A percentile compares a stretch with the other conserved stretches of the same genome.
Conservation (phyloP, 768 basidiomycete species). For the Agaricus blazei region DNA sequence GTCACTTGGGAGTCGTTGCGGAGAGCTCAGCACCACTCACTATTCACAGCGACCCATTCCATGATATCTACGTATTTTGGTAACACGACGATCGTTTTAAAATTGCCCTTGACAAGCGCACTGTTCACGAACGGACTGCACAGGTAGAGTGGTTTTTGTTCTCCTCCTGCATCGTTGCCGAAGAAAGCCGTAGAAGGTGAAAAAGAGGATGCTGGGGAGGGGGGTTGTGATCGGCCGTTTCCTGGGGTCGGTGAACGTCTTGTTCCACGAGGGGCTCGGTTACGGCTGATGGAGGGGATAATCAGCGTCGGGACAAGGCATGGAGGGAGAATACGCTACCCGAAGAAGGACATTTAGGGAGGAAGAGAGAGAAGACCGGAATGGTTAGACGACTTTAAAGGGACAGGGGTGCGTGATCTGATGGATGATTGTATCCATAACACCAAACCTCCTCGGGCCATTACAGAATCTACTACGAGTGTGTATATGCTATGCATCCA, state of each 20-base stretch:
- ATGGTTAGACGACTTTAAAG: not conserved
- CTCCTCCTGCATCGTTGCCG: not conserved
- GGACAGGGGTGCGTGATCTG: not conserved
- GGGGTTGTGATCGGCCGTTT: constrained; percentile 31
- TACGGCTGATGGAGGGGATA: not conserved
- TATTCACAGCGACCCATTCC: constrained; percentile 96
- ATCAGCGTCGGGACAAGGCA: not conserved
- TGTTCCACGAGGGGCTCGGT: constrained; percentile 44
- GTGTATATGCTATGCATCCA: constrained; percentile 37
- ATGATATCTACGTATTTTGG: constrained; percentile 95
- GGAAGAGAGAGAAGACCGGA: constrained; percentile 12
- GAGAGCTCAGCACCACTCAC: constrained; percentile 40
- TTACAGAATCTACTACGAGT: not conserved
- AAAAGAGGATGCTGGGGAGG: constrained; percentile 28
- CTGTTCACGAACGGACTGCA: constrained; percentile 94
- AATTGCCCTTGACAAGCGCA: constrained; percentile 95
- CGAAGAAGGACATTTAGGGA: constrained; percentile 72
- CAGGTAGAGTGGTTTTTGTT: constrained; percentile 72
- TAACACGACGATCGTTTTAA: constrained; percentile 95
- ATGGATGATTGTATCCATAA: not conserved
- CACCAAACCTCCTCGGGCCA: not conserved
- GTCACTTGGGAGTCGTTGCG: not conserved
- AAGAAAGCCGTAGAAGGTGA: constrained; percentile 11
- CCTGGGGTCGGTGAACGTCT: constrained; percentile 77
- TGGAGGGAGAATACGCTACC: constrained; percentile 38